phyloP scores from a whole-genome alignment of 805 yeast genomes.

The Metschnikowia shivogae region DNA sequence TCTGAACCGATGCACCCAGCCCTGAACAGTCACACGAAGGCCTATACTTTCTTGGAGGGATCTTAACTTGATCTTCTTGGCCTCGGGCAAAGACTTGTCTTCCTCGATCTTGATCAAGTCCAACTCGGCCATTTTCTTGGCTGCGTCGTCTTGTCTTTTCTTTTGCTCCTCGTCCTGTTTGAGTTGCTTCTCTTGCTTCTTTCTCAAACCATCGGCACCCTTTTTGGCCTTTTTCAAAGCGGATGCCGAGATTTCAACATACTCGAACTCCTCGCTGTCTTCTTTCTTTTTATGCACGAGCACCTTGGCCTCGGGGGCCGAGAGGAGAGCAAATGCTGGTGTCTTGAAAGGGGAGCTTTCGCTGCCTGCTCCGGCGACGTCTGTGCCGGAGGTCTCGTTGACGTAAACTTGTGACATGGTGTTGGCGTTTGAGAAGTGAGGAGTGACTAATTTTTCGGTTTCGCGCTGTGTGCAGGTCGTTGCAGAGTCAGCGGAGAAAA shows the following conservation, averaged over 20 bases:
- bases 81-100: slow-evolving; percentile 68
- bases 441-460: slow-evolving; percentile 1
- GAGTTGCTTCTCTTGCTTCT: slow-evolving; percentile 68
- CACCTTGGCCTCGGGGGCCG: slow-evolving; percentile 50
- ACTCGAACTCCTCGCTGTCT: slow-evolving; percentile 49
- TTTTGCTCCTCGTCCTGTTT: slow-evolving; percentile 59
- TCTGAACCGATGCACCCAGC: slow-evolving; percentile 97
- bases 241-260: slow-evolving; percentile 76
- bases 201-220: slow-evolving; percentile 88
- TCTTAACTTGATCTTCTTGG: slow-evolving; percentile 63
- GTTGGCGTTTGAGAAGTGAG: background rate
- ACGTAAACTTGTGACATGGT: slow-evolving; percentile 53
- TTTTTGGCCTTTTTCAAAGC: slow-evolving; percentile 95
- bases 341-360: slow-evolving; percentile 70
- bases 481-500: background rate
- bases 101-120: slow-evolving; percentile 65
- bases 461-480: slow-evolving; percentile 2
- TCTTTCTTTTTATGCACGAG: slow-evolving; percentile 59
- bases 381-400: slow-evolving; percentile 70
- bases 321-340: slow-evolving; percentile 74
- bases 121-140: slow-evolving; percentile 73
- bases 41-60: slow-evolving; percentile 53
- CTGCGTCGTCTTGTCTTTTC: slow-evolving; percentile 53
- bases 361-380: slow-evolving; percentile 57
- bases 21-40: slow-evolving; percentile 71